These are phyloP conservation scores for Quillaja saponaria DNA, from an alignment of 306 rosid genomes.

Conservation along the genomic window DNA sequence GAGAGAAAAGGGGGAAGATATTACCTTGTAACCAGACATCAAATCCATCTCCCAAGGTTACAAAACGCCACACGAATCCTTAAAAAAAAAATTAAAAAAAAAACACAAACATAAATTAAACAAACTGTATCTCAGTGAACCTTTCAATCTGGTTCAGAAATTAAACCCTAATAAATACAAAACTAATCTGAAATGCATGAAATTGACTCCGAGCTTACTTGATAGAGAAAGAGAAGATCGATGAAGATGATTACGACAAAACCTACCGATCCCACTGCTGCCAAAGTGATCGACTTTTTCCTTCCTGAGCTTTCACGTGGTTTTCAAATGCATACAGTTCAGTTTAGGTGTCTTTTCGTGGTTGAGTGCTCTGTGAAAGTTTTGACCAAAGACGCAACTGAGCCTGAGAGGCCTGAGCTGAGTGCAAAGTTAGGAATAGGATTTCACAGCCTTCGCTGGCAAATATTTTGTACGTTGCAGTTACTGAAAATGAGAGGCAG, in stretches of 20 bases:
- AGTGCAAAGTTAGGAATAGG: no score
- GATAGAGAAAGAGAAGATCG: not conserved
- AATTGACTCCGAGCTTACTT: not conserved
- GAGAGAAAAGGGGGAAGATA: not conserved
- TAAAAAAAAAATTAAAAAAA: conserved; percentile 2
- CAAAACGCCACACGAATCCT: conserved; percentile 30
- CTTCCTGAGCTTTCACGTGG: conserved; percentile 5
- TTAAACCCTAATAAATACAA: no score
- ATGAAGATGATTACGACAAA: not conserved
- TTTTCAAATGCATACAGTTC: not conserved
- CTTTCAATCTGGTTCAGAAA: no score
- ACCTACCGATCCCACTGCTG: conserved; percentile 13
- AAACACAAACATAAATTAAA: not conserved
- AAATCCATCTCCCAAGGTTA: conserved; percentile 74
- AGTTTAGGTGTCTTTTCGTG: not conserved
- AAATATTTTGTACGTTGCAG: no score
- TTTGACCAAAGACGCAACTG: not conserved
- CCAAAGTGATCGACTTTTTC: not conserved
- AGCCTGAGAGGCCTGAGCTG: not conserved
- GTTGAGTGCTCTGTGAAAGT: not conserved
- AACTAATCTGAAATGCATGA: not conserved
- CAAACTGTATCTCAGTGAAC: not conserved
- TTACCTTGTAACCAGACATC: conserved; percentile 93
- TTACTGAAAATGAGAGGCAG: no score
- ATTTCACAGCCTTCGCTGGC: no score